Conservation (phyloP, 805 yeast genomes). For the Maudiozyma pseudohumilis region DNA sequence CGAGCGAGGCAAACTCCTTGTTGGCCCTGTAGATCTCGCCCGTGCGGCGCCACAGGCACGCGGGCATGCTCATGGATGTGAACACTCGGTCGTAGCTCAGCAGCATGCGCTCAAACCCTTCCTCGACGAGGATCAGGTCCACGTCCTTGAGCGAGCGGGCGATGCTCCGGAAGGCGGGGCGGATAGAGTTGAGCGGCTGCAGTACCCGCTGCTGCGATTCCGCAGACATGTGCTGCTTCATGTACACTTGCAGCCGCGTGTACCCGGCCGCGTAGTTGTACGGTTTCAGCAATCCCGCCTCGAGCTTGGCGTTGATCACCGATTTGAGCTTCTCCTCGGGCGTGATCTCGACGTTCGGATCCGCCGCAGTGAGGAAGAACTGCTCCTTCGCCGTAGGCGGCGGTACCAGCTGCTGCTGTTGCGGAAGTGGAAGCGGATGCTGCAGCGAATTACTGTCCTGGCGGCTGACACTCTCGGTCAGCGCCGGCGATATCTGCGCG, state of each 20-base stretch:
- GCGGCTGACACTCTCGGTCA: no score
- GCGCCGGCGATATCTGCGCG: no score
- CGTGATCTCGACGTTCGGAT: constrained; percentile 87
- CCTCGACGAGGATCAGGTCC: constrained; percentile 86
- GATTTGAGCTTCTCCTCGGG: constrained; percentile 90
- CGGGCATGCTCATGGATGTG: constrained; percentile 96
- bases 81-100: constrained; percentile 90
- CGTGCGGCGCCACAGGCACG: constrained; percentile 93
- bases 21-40: constrained; percentile 94
- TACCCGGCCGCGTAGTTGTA: constrained; percentile 92
- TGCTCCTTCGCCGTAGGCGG: constrained; percentile 72
- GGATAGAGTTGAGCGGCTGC: constrained; percentile 71
- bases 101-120: constrained; percentile 86
- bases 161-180: constrained; percentile 90
- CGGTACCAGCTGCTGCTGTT: background rate
- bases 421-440: background rate
- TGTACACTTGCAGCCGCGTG: constrained; percentile 76
- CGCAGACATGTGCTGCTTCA: constrained; percentile 89
- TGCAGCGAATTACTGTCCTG: no score
- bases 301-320: constrained; percentile 87
- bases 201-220: constrained; percentile 74
- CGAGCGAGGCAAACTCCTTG: constrained; percentile 89
- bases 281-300: constrained; percentile 87
- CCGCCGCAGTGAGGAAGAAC: constrained; percentile 92
- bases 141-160: constrained; percentile 85